Evolutionary conservation across 176 grass and related monocot genomes (phyloP).

Genomic region (Zizania latifolia): DNA sequence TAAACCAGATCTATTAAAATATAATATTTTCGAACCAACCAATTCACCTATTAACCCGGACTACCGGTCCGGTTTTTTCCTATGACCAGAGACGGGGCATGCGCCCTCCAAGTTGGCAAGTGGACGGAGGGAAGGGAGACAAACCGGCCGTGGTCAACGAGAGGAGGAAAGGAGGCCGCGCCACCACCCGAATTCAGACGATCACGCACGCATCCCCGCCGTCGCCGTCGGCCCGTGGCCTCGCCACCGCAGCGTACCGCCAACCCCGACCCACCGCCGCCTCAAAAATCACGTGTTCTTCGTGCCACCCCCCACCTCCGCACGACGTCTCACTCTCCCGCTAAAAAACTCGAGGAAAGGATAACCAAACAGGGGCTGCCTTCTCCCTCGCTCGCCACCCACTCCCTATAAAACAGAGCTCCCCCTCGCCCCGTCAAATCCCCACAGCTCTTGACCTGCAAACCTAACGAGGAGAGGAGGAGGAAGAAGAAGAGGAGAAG

Average conservation of each 20-base stretch:
- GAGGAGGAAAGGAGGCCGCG: too few species aligned
- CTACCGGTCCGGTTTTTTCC: too few species aligned
- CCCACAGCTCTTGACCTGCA: too few species aligned
- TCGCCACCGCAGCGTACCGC: too few species aligned
- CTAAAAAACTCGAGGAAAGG: background rate
- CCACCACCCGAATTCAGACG: background rate
- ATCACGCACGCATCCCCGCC: background rate
- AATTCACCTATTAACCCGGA: too few species aligned
- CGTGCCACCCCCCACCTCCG: too few species aligned
- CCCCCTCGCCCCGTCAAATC: background rate
- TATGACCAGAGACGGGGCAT: too few species aligned
- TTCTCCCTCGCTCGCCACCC: background rate
- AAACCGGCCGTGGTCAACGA: background rate
- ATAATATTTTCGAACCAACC: too few species aligned
- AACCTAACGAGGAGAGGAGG: too few species aligned
- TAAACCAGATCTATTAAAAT: too few species aligned
- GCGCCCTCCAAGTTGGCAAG: background rate
- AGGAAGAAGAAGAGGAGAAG: background rate
- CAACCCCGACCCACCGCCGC: background rate
- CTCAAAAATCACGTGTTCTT: slow-evolving; percentile 47
- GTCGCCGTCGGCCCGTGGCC: background rate
- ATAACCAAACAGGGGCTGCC: background rate
- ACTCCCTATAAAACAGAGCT: background rate
- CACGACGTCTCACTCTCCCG: background rate
- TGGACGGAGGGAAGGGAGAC: background rate